Conservation (phyloP, 192 early-diverging fungal genomes). For the Coemansia sp. region DNA sequence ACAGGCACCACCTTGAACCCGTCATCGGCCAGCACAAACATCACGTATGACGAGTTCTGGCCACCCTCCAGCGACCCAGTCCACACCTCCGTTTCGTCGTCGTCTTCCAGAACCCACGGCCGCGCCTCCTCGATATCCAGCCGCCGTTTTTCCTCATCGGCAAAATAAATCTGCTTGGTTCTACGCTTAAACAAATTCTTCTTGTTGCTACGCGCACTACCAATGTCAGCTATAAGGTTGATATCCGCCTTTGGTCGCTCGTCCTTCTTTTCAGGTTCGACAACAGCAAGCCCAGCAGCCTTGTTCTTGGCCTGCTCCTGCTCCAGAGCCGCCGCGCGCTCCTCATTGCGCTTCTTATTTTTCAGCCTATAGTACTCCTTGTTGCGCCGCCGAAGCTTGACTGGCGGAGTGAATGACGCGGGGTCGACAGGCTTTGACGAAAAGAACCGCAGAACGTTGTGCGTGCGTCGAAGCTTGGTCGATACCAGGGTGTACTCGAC, state of each 20-base stretch:
- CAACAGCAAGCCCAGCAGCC: slow-evolving; percentile 6
- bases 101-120: slow-evolving; percentile 80
- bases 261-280: background rate
- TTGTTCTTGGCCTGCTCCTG: slow-evolving; percentile 13
- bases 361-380: slow-evolving; percentile 44
- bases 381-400: slow-evolving; percentile 47
- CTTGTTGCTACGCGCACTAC: slow-evolving; percentile 74
- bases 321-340: slow-evolving; percentile 46
- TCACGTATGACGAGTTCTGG: slow-evolving; percentile 67
- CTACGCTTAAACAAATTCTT: slow-evolving; percentile 79
- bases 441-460: slow-evolving; percentile 73
- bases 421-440: slow-evolving; percentile 58
- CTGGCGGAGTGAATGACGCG: slow-evolving; percentile 60
- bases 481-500: slow-evolving; percentile 69
- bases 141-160: slow-evolving; percentile 71
- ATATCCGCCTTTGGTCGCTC: slow-evolving; percentile 57
- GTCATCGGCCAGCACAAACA: slow-evolving; percentile 75
- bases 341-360: slow-evolving; percentile 51
- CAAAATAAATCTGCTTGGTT: slow-evolving; percentile 77
- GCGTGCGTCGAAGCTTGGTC: slow-evolving; percentile 52
- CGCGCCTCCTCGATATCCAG: slow-evolving; percentile 72
- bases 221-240: slow-evolving; percentile 70
- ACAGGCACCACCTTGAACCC: slow-evolving; percentile 77
- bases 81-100: slow-evolving; percentile 66
- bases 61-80: slow-evolving; percentile 72